Base-by-base conservation (phyloP, 768 basidiomycete species). In the Kwoniella newhampshirensis region DNA sequence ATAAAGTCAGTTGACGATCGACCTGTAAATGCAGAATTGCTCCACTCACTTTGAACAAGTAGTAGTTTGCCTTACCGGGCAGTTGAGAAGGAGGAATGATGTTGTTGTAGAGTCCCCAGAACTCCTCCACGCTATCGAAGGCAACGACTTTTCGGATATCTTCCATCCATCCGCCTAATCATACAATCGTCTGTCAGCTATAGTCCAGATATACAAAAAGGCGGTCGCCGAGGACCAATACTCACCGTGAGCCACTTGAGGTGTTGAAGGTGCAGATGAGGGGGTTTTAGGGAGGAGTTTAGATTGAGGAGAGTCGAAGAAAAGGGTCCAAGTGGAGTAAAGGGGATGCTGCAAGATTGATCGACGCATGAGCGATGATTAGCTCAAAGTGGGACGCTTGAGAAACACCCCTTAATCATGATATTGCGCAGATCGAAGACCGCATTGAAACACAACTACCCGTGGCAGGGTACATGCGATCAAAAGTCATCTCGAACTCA, bases 71-170 rank as follows among this genome's bases (percentile, higher is more conserved):
- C 80, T 96, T 97, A 77, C 86, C 86, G 36, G 91, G 90, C 62
- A 98, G 81, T 71, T 86, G 84, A 18, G 91, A 94, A 15, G 96
- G 96, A 23, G 91, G 89, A 44, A 99, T 86, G 70, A 98, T 94
- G 79, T 97, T 96, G 78, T 97, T 96, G 80, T 96, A 93, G 62
- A 96, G 79, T 88, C 94, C 94, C 96, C 96, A 99, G 79, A 99
- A 99, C 77, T 97, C 94, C 79, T 99, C 96, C 18, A 99, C 96
- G 57, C 87, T 89, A 71, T 94, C 89, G 73, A 99, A 96, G 60
- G 83, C 86, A 75, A 97, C 91, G 51, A 99, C 94, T 54, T 89
- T 87, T 71, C 93, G 91, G 72, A 99, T 93, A 70, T 97, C 91
- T 71, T 99, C 94, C 90, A 97, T 96, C 96, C 96, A 99, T 20